Conservation (phyloP, 768 basidiomycete genomes). For the Pisolithus sp. region DNA sequence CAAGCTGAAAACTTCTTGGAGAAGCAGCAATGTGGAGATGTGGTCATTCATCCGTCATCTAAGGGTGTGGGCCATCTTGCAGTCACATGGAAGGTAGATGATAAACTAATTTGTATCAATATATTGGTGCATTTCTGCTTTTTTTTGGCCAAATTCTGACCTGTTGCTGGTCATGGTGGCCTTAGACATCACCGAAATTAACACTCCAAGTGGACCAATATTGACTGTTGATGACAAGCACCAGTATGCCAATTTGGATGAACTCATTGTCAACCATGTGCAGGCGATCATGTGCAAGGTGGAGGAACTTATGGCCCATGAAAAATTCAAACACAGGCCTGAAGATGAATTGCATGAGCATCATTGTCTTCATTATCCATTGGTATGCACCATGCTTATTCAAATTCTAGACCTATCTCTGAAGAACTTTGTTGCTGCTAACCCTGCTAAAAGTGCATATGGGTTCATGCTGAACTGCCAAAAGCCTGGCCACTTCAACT, state of each 20-base stretch:
- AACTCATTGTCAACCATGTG: conserved; percentile 93
- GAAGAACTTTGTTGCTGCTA: conserved; percentile 86
- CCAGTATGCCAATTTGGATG: conserved; percentile 89
- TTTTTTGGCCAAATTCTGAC: background rate
- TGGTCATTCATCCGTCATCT: conserved; percentile 92
- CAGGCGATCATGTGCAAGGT: conserved; percentile 90
- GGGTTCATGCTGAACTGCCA: conserved; percentile 89
- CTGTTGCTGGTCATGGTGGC: too few relatives aligned
- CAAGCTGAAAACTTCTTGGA: conserved; percentile 89
- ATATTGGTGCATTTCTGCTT: conserved; percentile 63
- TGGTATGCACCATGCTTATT: background rate
- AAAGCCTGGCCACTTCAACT: conserved; percentile 86
- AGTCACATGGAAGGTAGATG: conserved; percentile 98
- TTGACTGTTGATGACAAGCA: conserved; percentile 73
- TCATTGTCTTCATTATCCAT: background rate
- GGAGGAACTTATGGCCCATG: conserved; percentile 91
- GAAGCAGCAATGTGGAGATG: conserved; percentile 92
- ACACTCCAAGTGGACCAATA: conserved; percentile 62
- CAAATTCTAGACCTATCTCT: conserved; percentile 64
- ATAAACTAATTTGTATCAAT: conserved; percentile 92
- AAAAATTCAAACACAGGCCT: conserved; percentile 85
- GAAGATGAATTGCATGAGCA: conserved; percentile 89
- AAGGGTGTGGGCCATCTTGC: conserved; percentile 91
- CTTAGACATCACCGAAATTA: conserved; percentile 76
- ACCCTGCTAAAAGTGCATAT: conserved; percentile 92